Conservation (phyloP, 768 basidiomycete species). For the Nidularia sp. region DNA sequence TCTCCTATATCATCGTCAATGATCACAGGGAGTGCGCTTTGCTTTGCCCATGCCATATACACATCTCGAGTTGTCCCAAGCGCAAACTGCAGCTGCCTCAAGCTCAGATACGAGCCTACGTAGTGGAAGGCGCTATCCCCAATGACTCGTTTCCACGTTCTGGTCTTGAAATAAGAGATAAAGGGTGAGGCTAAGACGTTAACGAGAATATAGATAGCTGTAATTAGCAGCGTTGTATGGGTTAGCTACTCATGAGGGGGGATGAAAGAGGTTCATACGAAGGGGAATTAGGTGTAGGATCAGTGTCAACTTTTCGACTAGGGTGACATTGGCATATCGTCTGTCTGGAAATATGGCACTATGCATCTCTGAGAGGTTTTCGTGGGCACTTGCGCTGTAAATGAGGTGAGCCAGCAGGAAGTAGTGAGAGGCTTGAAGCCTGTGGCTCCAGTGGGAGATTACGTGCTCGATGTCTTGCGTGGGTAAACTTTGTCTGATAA, state of each 20-base stretch:
- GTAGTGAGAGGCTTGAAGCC: background rate
- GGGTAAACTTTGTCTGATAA: background rate
- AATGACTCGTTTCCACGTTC: background rate
- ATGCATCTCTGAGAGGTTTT: background rate
- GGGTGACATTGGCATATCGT: background rate
- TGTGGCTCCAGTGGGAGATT: too few species aligned
- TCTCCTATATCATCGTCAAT: constrained; percentile 20
- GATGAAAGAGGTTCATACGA: background rate
- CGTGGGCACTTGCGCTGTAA: background rate
- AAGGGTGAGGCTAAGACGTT: background rate
- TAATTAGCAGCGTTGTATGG: background rate
- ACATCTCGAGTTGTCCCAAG: constrained; percentile 14
- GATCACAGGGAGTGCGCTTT: constrained; percentile 5
- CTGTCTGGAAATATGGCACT: background rate
- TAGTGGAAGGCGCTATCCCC: constrained; percentile 3
- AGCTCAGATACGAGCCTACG: constrained; percentile 5
- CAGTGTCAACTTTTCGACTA: background rate
- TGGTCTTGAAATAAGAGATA: background rate
- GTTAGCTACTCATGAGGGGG: too few species aligned
- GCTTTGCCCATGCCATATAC: constrained; percentile 17
- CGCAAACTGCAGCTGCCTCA: constrained; percentile 14
- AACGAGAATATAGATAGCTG: background rate
- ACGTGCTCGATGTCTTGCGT: too few species aligned
- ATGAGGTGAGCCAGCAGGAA: background rate
- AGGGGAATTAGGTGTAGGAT: background rate